Evolutionary conservation across 441 rosid genomes (phyloP), one percentile per base, ranked within the genome.

Genomic region (Mallotus repandus): DNA sequence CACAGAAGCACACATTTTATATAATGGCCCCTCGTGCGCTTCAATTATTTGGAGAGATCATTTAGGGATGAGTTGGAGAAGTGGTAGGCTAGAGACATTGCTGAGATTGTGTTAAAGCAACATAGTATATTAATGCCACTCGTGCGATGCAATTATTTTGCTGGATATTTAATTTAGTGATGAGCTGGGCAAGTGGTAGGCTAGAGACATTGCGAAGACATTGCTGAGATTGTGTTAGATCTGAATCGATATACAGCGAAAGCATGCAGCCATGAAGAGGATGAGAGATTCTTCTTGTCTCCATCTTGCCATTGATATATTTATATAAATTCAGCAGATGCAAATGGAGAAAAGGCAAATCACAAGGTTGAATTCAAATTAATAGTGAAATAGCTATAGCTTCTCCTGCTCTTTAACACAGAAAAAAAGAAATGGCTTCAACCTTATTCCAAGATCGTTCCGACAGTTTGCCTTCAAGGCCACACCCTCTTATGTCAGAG

Each of bases 391-490:
- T 43, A 5, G 9, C 46, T 16, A 7, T 0, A 4, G 56, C 63
- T 58, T 50, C 46, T 69, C 21, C 19, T 41, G 3, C 22, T 19
- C 46, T 43, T 9, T 70, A 79, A 80, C 46, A 43, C n/a, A 2
- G 2, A 2, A 29, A 29, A 29, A 29, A 29, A 2, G 5, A 43
- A 5, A 43, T 81, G 86, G 83, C 83, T 29, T 49, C 62, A 4
- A 45, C 79, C 55, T 64, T 69, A 15, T 80, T 50, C 81, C 87
- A 86, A 11, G 61, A 53, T 74, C 84, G 86, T 2, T 85, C 85
- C 5, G 75, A 79, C 74, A 88, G 87, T 76, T 74, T 79, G 3
- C 89, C 88, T 9, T 58, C 86, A 9, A 82, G 74, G 22, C 68
- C 78, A 43, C 88, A 88, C 66, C 85, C 86, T 9, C 77, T 79